Evolutionary conservation across 306 rosid species (phyloP).

Genomic region (Trichosanthes truncata): DNA sequence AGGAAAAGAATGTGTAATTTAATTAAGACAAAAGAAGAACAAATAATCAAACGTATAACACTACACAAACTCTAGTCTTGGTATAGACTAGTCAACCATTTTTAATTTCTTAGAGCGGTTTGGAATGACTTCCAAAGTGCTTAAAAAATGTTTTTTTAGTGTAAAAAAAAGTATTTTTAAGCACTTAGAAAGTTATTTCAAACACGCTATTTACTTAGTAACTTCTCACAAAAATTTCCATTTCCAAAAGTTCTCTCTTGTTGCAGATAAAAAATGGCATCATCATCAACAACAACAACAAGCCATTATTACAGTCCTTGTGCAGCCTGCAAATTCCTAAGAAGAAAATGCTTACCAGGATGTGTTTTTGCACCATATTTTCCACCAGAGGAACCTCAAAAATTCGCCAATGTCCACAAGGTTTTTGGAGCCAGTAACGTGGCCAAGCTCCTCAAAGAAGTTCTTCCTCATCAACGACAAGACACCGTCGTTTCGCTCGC

Average conservation of each 20-base stretch:
- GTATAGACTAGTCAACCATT: background rate
- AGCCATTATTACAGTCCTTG: constrained; percentile 63
- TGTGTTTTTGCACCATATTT: constrained; percentile 89
- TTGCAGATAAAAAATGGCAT: constrained; percentile 23
- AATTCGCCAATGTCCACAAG: constrained; percentile 88
- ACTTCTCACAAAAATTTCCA: no score
- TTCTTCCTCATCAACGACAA: constrained; percentile 81
- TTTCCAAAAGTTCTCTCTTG: no score
- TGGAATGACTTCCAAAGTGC: no score
- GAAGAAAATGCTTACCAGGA: constrained; percentile 84
- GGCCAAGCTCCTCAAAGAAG: constrained; percentile 82
- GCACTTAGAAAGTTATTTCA: no score
- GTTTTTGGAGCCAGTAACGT: constrained; percentile 96
- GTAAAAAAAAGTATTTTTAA: no score
- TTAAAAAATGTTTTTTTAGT: no score
- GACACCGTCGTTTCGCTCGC: constrained; percentile 92
- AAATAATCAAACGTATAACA: background rate
- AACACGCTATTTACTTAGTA: no score
- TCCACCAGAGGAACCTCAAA: constrained; percentile 97
- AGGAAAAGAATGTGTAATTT: background rate
- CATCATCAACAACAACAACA: constrained; percentile 17
- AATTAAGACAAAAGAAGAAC: background rate
- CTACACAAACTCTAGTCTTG: background rate
- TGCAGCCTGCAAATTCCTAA: constrained; percentile 91
- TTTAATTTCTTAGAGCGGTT: no score